Evolutionary conservation across 1,139 yeast species (phyloP).

Genomic region (Candida neerlandica): DNA sequence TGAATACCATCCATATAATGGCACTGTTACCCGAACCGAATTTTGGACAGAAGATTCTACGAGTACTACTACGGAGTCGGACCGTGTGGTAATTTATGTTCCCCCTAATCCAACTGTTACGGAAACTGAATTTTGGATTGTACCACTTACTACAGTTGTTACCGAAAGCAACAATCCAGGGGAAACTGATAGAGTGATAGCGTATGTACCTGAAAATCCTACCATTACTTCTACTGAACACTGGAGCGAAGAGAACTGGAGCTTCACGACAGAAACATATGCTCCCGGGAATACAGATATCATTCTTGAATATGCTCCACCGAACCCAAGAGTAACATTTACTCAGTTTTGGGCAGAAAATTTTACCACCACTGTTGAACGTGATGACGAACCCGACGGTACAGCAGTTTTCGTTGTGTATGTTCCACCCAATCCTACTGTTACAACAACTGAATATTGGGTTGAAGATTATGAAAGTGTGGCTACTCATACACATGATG

Average conservation of each 20-base stretch:
- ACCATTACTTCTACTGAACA: conserved; percentile 6
- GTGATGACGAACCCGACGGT: conserved; percentile 13
- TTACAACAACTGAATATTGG: conserved; percentile 4
- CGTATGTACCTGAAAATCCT: conserved; percentile 17
- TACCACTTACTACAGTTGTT: conserved; percentile 9
- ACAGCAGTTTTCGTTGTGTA: conserved; percentile 20
- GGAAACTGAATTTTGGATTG: conserved; percentile 16
- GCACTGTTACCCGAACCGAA: conserved; percentile 15
- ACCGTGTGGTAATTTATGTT: conserved; percentile 17
- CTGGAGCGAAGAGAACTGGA: conserved; percentile 12
- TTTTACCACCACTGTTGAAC: conserved; percentile 15
- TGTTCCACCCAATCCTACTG: conserved; percentile 11
- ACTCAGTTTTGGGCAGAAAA: conserved; percentile 4
- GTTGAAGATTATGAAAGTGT: conserved; percentile 10
- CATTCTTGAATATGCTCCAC: conserved; percentile 23
- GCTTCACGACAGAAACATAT: conserved; percentile 13
- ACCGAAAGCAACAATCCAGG: conserved; percentile 14
- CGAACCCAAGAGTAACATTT: conserved; percentile 8
- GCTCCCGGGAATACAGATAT: conserved; percentile 17
- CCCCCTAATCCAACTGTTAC: conserved; percentile 14
- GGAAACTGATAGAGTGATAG: conserved; percentile 20
- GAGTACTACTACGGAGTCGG: conserved; percentile 12
- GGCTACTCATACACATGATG: conserved; percentile 9
- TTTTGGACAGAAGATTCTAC: conserved; percentile 4
- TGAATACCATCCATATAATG: conserved; percentile 17